These are phyloP conservation scores for Thielaviopsis populi DNA, from an alignment of 2,329 filamentous ascomycete species.

Conservation along the genomic window DNA sequence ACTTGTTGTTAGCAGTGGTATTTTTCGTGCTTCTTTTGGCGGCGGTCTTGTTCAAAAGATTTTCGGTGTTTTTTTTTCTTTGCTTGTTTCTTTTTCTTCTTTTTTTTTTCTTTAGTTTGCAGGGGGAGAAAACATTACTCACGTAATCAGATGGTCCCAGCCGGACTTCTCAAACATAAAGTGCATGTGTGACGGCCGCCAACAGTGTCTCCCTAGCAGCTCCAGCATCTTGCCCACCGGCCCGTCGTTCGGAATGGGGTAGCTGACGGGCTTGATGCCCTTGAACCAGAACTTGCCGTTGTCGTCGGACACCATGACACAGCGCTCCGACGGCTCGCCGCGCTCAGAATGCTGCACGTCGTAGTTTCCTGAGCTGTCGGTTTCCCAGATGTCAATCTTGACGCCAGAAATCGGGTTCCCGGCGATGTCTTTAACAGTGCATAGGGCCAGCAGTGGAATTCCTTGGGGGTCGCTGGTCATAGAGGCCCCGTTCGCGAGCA, in stretches of 20 bases:
- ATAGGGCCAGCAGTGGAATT: slow-evolving; percentile 50
- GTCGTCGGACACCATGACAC: slow-evolving; percentile 21
- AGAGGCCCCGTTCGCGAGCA: slow-evolving; percentile 33
- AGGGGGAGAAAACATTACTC: slow-evolving; percentile 25
- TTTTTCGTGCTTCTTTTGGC: not conserved
- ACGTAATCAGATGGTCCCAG: slow-evolving; percentile 73
- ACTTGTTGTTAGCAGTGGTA: not conserved
- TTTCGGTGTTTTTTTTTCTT: too few relatives aligned
- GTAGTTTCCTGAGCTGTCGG: slow-evolving; percentile 58
- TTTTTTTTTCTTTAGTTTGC: not conserved
- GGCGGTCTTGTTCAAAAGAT: too few relatives aligned
- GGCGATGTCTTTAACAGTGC: slow-evolving; percentile 46
- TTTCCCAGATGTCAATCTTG: slow-evolving; percentile 67
- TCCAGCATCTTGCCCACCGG: slow-evolving; percentile 61
- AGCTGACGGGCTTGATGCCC: slow-evolving; percentile 70
- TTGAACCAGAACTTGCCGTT: slow-evolving; percentile 57
- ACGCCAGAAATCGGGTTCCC: slow-evolving; percentile 46
- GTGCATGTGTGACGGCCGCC: slow-evolving; percentile 65
- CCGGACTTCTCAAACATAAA: slow-evolving; percentile 77
- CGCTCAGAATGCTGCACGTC: slow-evolving; percentile 56
- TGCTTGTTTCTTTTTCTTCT: not conserved
- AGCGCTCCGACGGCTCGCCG: slow-evolving; percentile 26
- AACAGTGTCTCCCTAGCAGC: slow-evolving; percentile 56
- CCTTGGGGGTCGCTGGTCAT: slow-evolving; percentile 53
- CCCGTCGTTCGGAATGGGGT: slow-evolving; percentile 72